These are phyloP conservation scores for Triticum urartu DNA, from an alignment of 176 grass and related monocot genomes.

Conservation along the genomic window DNA sequence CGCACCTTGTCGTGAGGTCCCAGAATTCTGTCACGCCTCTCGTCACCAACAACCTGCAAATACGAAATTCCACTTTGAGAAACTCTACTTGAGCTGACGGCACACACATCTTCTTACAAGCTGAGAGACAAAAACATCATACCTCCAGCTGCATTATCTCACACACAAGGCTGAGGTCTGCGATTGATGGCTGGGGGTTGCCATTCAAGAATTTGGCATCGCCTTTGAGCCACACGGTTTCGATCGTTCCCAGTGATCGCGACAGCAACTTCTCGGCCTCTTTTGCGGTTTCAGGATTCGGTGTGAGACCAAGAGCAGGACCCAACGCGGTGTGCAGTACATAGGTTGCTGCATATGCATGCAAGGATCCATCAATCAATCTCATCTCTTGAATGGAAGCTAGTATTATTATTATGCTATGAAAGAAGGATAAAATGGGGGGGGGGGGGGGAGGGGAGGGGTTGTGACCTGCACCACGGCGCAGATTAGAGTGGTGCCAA, in stretches of 20 bases:
- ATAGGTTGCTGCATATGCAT: slow-evolving; percentile 40
- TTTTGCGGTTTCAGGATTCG: slow-evolving; percentile 55
- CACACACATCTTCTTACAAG: too few species aligned
- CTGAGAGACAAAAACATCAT: neutral
- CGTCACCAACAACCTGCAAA: slow-evolving; percentile 47
- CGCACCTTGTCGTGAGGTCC: slow-evolving; percentile 52
- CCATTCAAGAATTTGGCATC: slow-evolving; percentile 69
- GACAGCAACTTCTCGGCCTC: slow-evolving; percentile 57
- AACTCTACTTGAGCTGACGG: too few species aligned
- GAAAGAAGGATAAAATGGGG: neutral
- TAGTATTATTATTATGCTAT: neutral
- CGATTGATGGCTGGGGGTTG: slow-evolving; percentile 63
- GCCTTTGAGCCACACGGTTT: slow-evolving; percentile 70
- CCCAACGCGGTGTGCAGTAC: slow-evolving; percentile 50
- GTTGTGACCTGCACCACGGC: slow-evolving; percentile 46
- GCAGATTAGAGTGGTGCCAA: slow-evolving; percentile 92
- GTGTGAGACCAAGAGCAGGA: slow-evolving; percentile 54
- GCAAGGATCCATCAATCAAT: too few species aligned
- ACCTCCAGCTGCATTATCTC: slow-evolving; percentile 96
- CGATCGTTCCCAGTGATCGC: slow-evolving; percentile 55
- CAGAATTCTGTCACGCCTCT: slow-evolving; percentile 45
- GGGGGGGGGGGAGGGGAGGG: too few species aligned
- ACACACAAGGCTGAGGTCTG: slow-evolving; percentile 89
- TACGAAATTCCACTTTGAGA: neutral
- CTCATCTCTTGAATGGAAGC: too few species aligned